Evolutionary conservation across 2,329 filamentous ascomycete genomes (phyloP), one percentile per base, ranked within the genome.

Genomic region (Thielaviopsis musarum): DNA sequence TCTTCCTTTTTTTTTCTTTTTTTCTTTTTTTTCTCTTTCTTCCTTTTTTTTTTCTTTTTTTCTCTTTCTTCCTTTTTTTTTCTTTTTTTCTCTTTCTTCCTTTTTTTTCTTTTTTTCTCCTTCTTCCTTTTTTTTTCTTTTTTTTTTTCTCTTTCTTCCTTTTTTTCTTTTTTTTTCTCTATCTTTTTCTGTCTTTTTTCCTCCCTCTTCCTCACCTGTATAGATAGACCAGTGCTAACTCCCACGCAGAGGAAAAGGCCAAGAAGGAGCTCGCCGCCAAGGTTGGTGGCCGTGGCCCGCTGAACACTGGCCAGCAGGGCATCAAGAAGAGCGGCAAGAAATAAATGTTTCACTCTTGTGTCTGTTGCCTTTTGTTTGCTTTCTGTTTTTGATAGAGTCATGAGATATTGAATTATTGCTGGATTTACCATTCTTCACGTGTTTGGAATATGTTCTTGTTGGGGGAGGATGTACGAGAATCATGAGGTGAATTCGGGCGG

Each of bases 281-380:
- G 75, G 85, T 87, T 53, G 85, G 86, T 67, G 87, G 87, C 72
- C 95, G 94, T 76, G 91, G 91, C 2, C 91, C 91, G 45, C 71
- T 96, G 70, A 91, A 90, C 75, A 85, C 83, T 34, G 90, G 89
- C 38, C 73, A 78, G 55, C 88, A 94, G 74, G 90, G 89, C 63
- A 95, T 97, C 77, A 96, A 96, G 84, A 96, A 95, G 82, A 93
- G 87, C 63, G 91, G 90, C 73, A 95, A 96, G 87, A 95, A 96
- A 84, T 95, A 79, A 74, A 67, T 19, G 30, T 13, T 21, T 56
- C 6, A 10, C 10, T 54, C 6, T 54, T 4, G 6, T 9, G 13
- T 54, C 17, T 24, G 15, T 7, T n/a, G 53, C 10, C 17, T 54
- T 26, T 28, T 24, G 53, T 22, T 38, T 34, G 7, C 2, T 34